Evolutionary conservation across 768 basidiomycete species (phyloP).

Genomic region (Trametes gibbosa): DNA sequence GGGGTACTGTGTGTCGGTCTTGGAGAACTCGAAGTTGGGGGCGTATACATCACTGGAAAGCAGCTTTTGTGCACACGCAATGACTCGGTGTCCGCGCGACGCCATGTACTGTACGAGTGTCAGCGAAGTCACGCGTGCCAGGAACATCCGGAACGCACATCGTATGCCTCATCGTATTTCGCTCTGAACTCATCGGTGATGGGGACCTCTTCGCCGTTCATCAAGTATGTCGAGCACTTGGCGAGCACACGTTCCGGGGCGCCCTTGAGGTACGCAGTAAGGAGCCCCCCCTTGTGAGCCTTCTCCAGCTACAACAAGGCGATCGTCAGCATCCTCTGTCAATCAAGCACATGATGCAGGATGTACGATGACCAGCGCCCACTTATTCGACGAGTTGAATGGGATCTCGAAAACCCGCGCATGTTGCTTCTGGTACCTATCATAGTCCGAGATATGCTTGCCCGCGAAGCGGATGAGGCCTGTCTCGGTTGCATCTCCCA

Average conservation of each 20-base stretch:
- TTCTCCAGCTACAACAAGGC: slow-evolving; percentile 46
- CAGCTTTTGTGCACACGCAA: slow-evolving; percentile 64
- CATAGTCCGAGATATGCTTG: slow-evolving; percentile 52
- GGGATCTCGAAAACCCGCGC: slow-evolving; percentile 72
- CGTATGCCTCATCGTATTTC: slow-evolving; percentile 59
- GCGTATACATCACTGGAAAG: slow-evolving; percentile 51
- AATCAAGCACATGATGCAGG: neutral
- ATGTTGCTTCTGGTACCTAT: slow-evolving; percentile 45
- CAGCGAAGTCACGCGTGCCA: neutral
- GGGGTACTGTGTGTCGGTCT: slow-evolving; percentile 53
- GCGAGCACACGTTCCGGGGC: slow-evolving; percentile 67
- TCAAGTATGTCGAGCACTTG: slow-evolving; percentile 59
- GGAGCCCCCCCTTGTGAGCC: slow-evolving; percentile 44
- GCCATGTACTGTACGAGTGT: slow-evolving; percentile 58
- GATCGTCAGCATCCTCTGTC: neutral
- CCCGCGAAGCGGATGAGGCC: slow-evolving; percentile 68
- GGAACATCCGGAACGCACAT: slow-evolving; percentile 36
- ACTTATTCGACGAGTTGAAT: slow-evolving; percentile 73
- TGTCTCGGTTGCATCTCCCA: slow-evolving; percentile 78
- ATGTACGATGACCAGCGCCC: slow-evolving; percentile 64
- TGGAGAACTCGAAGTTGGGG: slow-evolving; percentile 48
- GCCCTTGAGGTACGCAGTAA: slow-evolving; percentile 63
- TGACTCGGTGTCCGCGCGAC: slow-evolving; percentile 71
- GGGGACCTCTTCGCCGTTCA: slow-evolving; percentile 45
- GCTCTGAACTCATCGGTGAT: slow-evolving; percentile 55